phyloP scores from a whole-genome alignment of 1,139 yeast species.

The Sporopachydermia cereana region DNA sequence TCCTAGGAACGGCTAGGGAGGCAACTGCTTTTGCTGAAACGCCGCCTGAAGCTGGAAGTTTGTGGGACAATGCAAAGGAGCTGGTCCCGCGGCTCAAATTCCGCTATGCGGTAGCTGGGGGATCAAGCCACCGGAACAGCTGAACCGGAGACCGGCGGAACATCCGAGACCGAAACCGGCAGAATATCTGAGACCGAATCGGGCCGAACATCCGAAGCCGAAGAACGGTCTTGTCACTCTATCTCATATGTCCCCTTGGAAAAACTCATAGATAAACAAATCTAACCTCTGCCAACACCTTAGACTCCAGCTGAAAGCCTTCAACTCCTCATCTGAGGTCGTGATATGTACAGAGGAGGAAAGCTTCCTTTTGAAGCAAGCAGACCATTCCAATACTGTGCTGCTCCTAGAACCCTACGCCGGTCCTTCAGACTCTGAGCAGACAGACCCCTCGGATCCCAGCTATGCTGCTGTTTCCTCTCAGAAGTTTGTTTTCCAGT shows the following conservation, averaged over 20 bases:
- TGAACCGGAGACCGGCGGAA: too few relatives aligned
- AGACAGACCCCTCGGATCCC: slow-evolving; percentile 14
- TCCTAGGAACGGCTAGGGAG: too few relatives aligned
- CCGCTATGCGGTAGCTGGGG: too few relatives aligned
- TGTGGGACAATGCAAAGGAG: too few relatives aligned
- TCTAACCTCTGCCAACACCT: background rate
- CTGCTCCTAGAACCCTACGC: slow-evolving; percentile 34
- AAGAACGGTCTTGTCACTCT: too few relatives aligned
- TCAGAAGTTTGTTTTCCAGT: slow-evolving; percentile 24
- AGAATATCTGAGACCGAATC: too few relatives aligned
- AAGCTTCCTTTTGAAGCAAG: slow-evolving; percentile 61
- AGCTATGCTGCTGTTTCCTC: slow-evolving; percentile 42
- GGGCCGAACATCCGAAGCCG: too few relatives aligned
- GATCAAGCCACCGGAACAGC: too few relatives aligned
- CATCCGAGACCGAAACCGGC: too few relatives aligned
- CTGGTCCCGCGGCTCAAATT: too few relatives aligned
- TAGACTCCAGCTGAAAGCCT: slow-evolving; percentile 8
- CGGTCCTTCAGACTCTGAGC: slow-evolving; percentile 28
- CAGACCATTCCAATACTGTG: slow-evolving; percentile 80
- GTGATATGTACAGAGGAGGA: slow-evolving; percentile 48
- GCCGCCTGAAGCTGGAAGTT: too few relatives aligned
- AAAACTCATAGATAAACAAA: slow-evolving; percentile 11
- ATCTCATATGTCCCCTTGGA: slow-evolving; percentile 23
- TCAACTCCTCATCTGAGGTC: slow-evolving; percentile 31
- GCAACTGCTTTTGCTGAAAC: too few relatives aligned